Conservation (phyloP, 2,329 filamentous ascomycete genomes). For the Ploettnerulaceae sp. region DNA sequence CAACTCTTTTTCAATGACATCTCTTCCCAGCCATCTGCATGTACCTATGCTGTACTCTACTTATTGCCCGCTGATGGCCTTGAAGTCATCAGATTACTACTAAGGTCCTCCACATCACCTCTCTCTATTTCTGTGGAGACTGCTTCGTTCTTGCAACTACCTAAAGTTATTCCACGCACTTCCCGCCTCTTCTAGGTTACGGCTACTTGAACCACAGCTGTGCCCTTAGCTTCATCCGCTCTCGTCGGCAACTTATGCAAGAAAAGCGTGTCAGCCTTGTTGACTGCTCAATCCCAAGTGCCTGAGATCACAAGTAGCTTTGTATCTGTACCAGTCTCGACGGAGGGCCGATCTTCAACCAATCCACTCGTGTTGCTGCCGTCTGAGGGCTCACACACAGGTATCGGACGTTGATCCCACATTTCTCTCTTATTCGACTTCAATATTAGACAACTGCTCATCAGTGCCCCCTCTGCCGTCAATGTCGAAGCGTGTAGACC, state of each 20-base stretch:
- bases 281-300: slow-evolving; percentile 25
- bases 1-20: slow-evolving; percentile 28
- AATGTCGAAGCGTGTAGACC: slow-evolving; percentile 33
- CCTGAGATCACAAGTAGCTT: slow-evolving; percentile 30
- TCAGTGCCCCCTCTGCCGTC: slow-evolving; percentile 14
- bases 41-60: slow-evolving; percentile 28
- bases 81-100: slow-evolving; percentile 30
- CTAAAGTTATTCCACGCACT: not conserved
- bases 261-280: slow-evolving; percentile 29
- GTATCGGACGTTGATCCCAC: slow-evolving; percentile 14
- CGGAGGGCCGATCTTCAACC: slow-evolving; percentile 21
- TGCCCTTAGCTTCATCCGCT: slow-evolving; percentile 15
- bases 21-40: slow-evolving; percentile 27
- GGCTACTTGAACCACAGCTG: slow-evolving; percentile 10
- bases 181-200: slow-evolving; percentile 8
- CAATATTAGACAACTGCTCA: slow-evolving; percentile 15
- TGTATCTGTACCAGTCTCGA: slow-evolving; percentile 29
- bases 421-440: slow-evolving; percentile 8
- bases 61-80: slow-evolving; percentile 24
- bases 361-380: slow-evolving; percentile 27
- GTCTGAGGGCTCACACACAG: slow-evolving; percentile 21
- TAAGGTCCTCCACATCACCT: slow-evolving; percentile 6
- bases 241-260: slow-evolving; percentile 26
- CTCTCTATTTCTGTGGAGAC: not conserved
- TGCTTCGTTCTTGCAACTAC: not conserved